These are phyloP conservation scores for Phytopythium montanum DNA, from an alignment of 352 stramenopile species.

Conservation along the genomic window DNA sequence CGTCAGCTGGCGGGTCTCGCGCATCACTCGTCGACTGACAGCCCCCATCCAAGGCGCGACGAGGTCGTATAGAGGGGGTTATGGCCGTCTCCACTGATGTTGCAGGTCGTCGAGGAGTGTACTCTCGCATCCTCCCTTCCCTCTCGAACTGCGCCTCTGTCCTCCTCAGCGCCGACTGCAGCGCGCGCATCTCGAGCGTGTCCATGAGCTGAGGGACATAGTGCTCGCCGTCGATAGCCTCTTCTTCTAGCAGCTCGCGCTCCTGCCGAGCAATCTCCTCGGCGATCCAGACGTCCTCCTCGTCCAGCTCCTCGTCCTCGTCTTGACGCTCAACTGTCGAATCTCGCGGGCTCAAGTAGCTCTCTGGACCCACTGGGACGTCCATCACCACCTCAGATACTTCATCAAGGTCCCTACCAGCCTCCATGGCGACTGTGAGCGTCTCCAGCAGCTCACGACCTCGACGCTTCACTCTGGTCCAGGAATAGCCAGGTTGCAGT, in stretches of 20 bases:
- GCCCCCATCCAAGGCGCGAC: background rate
- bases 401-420: background rate
- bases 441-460: background rate
- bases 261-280: conserved; percentile 8
- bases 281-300: conserved; percentile 9
- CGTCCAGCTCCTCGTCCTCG: background rate
- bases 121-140: conserved; percentile 50
- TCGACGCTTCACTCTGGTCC: background rate
- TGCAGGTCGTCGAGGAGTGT: conserved; percentile 26
- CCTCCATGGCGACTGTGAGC: background rate
- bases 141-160: conserved; percentile 34
- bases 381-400: background rate
- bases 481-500: background rate
- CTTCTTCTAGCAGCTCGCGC: conserved; percentile 7
- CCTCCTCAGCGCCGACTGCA: conserved; percentile 34
- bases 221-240: conserved; percentile 10
- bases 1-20: background rate
- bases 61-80: background rate
- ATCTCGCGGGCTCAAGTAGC: background rate
- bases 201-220: conserved; percentile 64
- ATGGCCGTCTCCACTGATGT: background rate
- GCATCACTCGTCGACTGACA: background rate
- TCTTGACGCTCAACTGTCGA: background rate
- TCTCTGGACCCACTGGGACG: background rate
- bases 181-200: conserved; percentile 32